Base-by-base conservation (phyloP, 2,329 filamentous ascomycete species). In the Monosporascus sp. region DNA sequence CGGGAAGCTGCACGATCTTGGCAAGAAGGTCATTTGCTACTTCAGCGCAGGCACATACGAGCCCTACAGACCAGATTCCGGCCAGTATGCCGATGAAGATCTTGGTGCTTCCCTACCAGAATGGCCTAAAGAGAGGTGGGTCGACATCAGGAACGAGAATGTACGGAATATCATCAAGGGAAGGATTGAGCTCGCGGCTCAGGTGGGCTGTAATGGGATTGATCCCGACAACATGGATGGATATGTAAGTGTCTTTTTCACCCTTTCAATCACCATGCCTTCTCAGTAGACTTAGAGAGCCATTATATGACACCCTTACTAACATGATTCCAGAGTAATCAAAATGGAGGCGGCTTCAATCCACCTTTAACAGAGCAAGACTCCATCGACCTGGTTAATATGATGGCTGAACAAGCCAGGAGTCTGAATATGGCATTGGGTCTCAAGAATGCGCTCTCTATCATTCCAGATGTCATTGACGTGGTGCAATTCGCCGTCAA, bases 11-110 rank as follows among this genome's bases (percentile, higher is more conserved):
- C 49, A 43, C 38, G 36, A 17, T 17, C 49, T 31, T n/a, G 22
- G 37, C 19, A 50, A 44, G 49, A 51, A 51, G 41, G 41, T 89
- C 51, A 85, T 90, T 54, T 91, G 87, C 73, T 91, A 91, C 70
- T 90, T 90, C 72, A 86, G 83, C 50, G 86, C 85, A 0, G 87
- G 87, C 1, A 85, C 82, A 7, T 88, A 80, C 61, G 87, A 91
- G 68, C 66, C 82, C 50, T 82, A 78, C 72, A 77, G 87, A 3
- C 69, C 76, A 1, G 87, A 90, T 64, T 75, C 76, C 19, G 64
- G 63, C 31, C 61, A 79, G 5, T 90, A 89, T 63, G 63, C 71
- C 7, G 57, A 73, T 1, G 66, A 69, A 0, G 86, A 89, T 59
- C 66, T 84, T 43, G 87, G 86, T 20, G 75, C 76, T 3, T 68